Conservation (phyloP, 2,329 filamentous ascomycete species). For the Aureobasidium sp. region DNA sequence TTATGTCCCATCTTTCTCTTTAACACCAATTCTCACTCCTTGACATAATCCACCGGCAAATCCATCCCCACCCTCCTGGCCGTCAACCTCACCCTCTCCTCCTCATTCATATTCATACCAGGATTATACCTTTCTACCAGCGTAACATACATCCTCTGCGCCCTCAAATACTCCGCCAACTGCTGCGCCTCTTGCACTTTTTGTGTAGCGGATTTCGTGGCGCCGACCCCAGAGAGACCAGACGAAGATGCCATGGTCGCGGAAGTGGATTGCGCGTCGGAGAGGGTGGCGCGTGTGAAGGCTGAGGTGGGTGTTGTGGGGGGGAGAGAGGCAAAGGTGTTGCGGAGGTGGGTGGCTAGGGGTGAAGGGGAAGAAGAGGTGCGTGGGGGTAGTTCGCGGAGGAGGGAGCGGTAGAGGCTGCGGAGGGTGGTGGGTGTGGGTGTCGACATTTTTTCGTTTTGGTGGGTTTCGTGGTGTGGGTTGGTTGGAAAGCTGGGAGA, state of each 20-base stretch:
- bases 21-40: background rate
- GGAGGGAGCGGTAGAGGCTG: constrained; percentile 77
- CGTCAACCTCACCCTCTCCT: constrained; percentile 74
- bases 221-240: constrained; percentile 3
- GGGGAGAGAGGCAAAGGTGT: constrained; percentile 44
- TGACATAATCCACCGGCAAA: constrained; percentile 48
- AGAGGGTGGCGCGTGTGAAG: background rate
- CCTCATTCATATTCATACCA: constrained; percentile 78
- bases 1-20: background rate
- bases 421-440: constrained; percentile 48
- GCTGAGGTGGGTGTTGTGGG: constrained; percentile 4
- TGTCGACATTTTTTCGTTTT: constrained; percentile 30
- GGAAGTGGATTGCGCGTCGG: background rate
- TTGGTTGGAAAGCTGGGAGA: background rate
- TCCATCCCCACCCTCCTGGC: constrained; percentile 88
- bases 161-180: constrained; percentile 68
- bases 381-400: constrained; percentile 80
- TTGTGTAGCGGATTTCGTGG: constrained; percentile 26
- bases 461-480: background rate
- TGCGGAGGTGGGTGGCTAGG: constrained; percentile 63
- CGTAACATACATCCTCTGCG: constrained; percentile 77
- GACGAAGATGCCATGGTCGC: background rate
- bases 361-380: constrained; percentile 52
- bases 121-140: constrained; percentile 90
- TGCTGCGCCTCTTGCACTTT: constrained; percentile 60